These are phyloP conservation scores for button mushroom (Agaricus bisporus) DNA, from an alignment of 768 basidiomycete species.

Conservation along the genomic window DNA sequence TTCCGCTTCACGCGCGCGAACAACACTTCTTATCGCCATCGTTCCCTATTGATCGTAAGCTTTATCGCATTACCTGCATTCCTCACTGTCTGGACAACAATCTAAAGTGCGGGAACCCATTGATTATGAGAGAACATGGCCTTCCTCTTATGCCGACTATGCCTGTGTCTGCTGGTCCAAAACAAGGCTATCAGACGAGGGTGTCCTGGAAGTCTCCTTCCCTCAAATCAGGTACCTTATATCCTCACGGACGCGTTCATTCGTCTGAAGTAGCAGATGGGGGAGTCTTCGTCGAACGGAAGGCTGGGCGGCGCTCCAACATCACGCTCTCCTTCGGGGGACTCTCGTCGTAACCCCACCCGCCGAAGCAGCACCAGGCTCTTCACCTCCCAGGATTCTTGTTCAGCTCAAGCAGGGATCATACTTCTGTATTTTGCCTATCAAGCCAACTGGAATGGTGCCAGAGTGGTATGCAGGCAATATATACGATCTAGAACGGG, in stretches of 20 bases:
- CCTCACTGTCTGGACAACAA: slow-evolving; percentile 4
- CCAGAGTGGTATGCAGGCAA: slow-evolving; percentile 79
- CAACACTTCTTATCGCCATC: slow-evolving; percentile 79
- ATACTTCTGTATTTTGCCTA: slow-evolving; percentile 66
- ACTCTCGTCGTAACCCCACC: slow-evolving; percentile 55
- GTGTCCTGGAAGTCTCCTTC: slow-evolving; percentile 55
- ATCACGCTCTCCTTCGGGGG: slow-evolving; percentile 65
- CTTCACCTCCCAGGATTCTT: slow-evolving; percentile 29
- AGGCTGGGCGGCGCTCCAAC: slow-evolving; percentile 86
- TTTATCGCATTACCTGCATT: neutral
- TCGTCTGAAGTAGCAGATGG: slow-evolving; percentile 47
- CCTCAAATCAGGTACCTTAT: slow-evolving; percentile 47
- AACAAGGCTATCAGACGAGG: slow-evolving; percentile 32
- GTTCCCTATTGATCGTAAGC: slow-evolving; percentile 61
- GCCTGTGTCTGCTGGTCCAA: slow-evolving; percentile 57
- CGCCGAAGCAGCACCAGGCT: slow-evolving; percentile 5
- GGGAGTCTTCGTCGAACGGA: slow-evolving; percentile 62
- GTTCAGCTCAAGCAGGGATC: slow-evolving; percentile 66
- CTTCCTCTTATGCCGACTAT: slow-evolving; percentile 64
- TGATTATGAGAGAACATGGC: slow-evolving; percentile 44
- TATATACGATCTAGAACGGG: slow-evolving; percentile 64
- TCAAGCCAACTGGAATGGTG: slow-evolving; percentile 15
- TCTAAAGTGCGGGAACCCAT: slow-evolving; percentile 43
- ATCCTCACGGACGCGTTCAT: neutral
- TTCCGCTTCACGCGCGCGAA: slow-evolving; percentile 79